Conservation (phyloP, 345 rosid genomes). For the Lepidium africanum region DNA sequence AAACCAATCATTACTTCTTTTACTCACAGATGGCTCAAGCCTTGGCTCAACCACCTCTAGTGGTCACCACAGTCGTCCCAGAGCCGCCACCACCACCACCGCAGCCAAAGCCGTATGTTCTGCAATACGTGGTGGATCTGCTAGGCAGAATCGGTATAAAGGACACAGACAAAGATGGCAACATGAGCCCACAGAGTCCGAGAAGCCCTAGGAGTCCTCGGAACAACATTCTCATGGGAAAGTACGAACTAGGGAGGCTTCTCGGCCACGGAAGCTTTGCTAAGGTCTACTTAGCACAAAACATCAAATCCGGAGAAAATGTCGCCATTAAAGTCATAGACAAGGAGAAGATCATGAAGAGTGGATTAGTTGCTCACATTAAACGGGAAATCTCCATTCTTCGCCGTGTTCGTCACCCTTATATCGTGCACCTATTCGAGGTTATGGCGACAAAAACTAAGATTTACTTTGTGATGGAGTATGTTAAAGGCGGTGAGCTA, state of each 20-base stretch:
- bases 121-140: conserved; percentile 26
- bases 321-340: conserved; percentile 83
- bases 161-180: conserved; percentile 21
- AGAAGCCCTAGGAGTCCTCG: conserved; percentile 22
- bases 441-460: conserved; percentile 85
- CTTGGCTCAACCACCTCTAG: conserved; percentile 17
- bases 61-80: conserved; percentile 20
- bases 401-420: conserved; percentile 83
- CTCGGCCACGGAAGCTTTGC: conserved; percentile 90
- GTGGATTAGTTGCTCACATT: conserved; percentile 60
- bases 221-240: conserved; percentile 49
- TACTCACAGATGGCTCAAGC: conserved; percentile 24
- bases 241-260: conserved; percentile 63
- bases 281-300: conserved; percentile 71
- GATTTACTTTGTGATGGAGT: conserved; percentile 87
- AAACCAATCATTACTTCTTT: background rate
- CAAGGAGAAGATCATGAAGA: conserved; percentile 59
- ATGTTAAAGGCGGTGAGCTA: conserved; percentile 71
- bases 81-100: conserved; percentile 11
- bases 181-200: conserved; percentile 29
- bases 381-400: conserved; percentile 81
- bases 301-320: conserved; percentile 38
- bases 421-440: conserved; percentile 68
- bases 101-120: conserved; percentile 14
- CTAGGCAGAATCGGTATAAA: conserved; percentile 26